Evolutionary conservation across 2,329 filamentous ascomycete species (phyloP), one percentile per base, ranked within the genome.

Genomic region (Alternaria gaisen): DNA sequence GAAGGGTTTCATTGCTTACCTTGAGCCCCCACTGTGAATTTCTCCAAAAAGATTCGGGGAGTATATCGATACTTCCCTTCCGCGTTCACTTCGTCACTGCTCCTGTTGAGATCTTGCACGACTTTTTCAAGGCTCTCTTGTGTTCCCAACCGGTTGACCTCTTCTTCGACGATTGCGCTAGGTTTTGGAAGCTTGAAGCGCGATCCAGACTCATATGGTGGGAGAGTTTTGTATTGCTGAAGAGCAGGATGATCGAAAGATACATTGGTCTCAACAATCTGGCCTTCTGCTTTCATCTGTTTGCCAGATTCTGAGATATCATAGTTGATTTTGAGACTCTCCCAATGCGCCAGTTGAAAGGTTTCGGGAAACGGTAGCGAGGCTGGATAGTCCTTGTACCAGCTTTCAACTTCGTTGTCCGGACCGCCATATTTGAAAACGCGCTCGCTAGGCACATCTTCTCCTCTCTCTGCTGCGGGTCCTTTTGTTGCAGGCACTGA

Each of bases 311-410:
- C 56, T 1, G 41, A 48, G 24, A 76, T 63, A 56, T 76, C 71
- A 47, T 61, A 70, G 24, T 72, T 52, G 14, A 75, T 74, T 44
- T 67, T 72, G 38, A 71, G 53, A 57, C 69, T 75, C 36, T 77
- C 75, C 69, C 68, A 72, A 40, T 68, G 60, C 18, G 71, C 69
- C 67, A 75, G 68, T 40, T 67, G 63, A 10, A 69, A 58, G 0
- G 67, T 76, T 54, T 77, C 71, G 10, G 72, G 71, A 28, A 76
- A 76, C 5, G 68, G 67, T 8, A 77, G 58, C 4, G 63, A 59
- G 30, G 66, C 43, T 22, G 72, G 66, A 32, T 62, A 55, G 3
- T 70, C 62, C 9, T 63, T 62, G 58, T 69, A 55, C 69, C 71
- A 74, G 26, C 30, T 34, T 56, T 77, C 73, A 0, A 41, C 10